A percentile compares a stretch with the other conserved stretches of the same genome.
phyloP scores from a whole-genome alignment of 2,329 filamentous ascomycete species.

The Fusarium kyushuense region DNA sequence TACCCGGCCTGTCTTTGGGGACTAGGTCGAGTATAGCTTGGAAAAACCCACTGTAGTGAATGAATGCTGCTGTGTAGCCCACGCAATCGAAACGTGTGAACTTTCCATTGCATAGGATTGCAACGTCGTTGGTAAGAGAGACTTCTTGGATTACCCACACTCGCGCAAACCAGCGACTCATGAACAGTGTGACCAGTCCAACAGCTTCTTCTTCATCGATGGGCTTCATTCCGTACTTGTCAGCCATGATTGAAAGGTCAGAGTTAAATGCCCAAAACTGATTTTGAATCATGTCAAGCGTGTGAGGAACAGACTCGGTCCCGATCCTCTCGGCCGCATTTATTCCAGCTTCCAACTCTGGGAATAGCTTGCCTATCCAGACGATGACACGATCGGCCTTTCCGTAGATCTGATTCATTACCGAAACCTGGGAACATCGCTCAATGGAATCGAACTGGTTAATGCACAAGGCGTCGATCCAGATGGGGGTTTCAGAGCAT shows the following conservation, averaged over 20 bases:
- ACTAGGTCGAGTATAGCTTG: neutral
- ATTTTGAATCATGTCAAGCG: neutral
- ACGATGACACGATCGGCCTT: neutral
- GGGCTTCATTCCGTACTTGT: neutral
- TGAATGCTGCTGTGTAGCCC: neutral
- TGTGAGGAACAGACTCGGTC: neutral
- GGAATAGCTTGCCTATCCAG: neutral
- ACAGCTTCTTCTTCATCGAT: neutral
- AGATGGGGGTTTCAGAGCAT: neutral
- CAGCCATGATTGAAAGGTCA: neutral
- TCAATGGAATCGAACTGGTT: slow-evolving; percentile 2
- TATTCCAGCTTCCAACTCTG: neutral
- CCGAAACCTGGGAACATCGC: neutral
- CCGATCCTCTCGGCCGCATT: slow-evolving; percentile 2
- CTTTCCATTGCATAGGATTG: neutral
- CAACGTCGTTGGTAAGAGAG: neutral
- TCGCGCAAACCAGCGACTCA: neutral
- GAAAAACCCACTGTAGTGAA: slow-evolving; percentile 3
- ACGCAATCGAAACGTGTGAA: slow-evolving; percentile 3
- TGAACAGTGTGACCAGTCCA: neutral
- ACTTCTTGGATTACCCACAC: slow-evolving; percentile 3
- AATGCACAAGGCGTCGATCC: slow-evolving; percentile 15
- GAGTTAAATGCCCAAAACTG: slow-evolving; percentile 2
- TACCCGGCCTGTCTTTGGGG: neutral
- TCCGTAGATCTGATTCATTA: slow-evolving; percentile 15